Percentiles rank a stretch among this genome's conserved stretches.
Conservation (phyloP, 306 rosid genomes). For the Abrus precatorius region DNA sequence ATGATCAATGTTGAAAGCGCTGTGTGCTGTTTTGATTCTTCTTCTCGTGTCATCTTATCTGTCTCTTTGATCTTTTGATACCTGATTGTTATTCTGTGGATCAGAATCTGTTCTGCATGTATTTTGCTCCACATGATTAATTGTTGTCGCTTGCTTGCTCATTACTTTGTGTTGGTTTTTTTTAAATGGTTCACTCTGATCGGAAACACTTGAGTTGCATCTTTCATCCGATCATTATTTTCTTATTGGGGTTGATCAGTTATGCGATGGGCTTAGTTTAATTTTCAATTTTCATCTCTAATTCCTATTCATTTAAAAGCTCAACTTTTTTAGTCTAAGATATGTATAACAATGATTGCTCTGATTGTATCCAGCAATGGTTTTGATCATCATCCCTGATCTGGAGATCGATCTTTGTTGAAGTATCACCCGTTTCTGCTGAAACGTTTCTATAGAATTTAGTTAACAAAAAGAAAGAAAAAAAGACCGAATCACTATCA, state of each 20-base stretch:
- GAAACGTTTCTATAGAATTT: constrained; percentile 21
- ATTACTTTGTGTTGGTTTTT: not conserved
- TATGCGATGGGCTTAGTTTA: not conserved
- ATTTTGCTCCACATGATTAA: not conserved
- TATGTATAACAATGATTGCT: not conserved
- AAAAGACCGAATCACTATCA: not conserved
- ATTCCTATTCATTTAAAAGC: not conserved
- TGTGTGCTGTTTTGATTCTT: constrained; percentile 36
- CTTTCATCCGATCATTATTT: not conserved
- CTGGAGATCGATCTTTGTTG: constrained; percentile 48
- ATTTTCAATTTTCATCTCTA: constrained; percentile 5
- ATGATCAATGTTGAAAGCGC: not conserved
- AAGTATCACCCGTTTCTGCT: constrained; percentile 30
- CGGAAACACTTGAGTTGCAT: not conserved
- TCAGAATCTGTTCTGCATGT: constrained; percentile 25
- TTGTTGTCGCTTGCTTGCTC: not conserved
- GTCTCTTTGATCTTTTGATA: constrained; percentile 4
- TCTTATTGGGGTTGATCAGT: constrained; percentile 11
- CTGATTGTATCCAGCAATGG: constrained; percentile 1
- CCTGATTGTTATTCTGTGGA: constrained; percentile 40
- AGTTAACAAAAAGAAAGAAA: too few relatives aligned
- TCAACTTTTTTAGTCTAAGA: constrained; percentile 10
- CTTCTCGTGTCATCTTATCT: not conserved
- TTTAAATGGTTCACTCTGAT: constrained; percentile 1
- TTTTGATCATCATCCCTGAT: constrained; percentile 35